A percentile compares a stretch with the other conserved stretches of the same genome.
Evolutionary conservation across 306 rosid species (phyloP).

Genomic region (Vigna trinervia): DNA sequence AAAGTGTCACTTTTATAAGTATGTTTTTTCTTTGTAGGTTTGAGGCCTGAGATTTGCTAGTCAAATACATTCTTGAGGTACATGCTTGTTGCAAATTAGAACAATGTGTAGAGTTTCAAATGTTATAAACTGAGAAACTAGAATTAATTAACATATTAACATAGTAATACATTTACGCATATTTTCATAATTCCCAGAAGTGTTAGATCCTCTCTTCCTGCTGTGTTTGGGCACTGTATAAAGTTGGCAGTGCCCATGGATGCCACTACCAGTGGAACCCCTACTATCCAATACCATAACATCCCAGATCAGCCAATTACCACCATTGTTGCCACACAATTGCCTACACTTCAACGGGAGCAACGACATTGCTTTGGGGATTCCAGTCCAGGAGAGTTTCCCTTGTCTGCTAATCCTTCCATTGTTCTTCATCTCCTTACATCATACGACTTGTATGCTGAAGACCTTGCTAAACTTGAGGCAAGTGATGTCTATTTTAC

Average conservation of each 20-base stretch:
- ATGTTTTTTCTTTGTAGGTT: conserved; percentile 67
- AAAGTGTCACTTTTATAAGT: conserved; percentile 39
- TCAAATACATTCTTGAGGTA: conserved; percentile 44
- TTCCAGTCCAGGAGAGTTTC: conserved; percentile 81
- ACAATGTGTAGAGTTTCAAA: conserved; percentile 32
- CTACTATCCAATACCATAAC: conserved; percentile 72
- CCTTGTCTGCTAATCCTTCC: conserved; percentile 82
- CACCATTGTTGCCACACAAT: conserved; percentile 58
- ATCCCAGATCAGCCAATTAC: conserved; percentile 73
- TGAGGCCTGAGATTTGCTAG: conserved; percentile 78
- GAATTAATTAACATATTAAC: conserved; percentile 38
- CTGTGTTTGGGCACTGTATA: conserved; percentile 75
- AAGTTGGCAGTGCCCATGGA: conserved; percentile 88
- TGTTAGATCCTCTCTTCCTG: conserved; percentile 46
- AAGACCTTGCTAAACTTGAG: conserved; percentile 86
- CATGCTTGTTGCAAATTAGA: conserved; percentile 20
- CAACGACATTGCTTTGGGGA: conserved; percentile 74
- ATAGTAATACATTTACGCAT: conserved; percentile 51
- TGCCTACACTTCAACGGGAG: conserved; percentile 63
- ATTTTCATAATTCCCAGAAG: conserved; percentile 59
- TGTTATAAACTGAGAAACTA: conserved; percentile 40
- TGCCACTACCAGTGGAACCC: conserved; percentile 76
- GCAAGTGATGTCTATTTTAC: conserved; percentile 55
- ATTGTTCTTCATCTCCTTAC: conserved; percentile 86
- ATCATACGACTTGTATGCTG: conserved; percentile 72